Base-by-base conservation (phyloP, 1,284 basidiomycete genomes). In the Ustilago curta region DNA sequence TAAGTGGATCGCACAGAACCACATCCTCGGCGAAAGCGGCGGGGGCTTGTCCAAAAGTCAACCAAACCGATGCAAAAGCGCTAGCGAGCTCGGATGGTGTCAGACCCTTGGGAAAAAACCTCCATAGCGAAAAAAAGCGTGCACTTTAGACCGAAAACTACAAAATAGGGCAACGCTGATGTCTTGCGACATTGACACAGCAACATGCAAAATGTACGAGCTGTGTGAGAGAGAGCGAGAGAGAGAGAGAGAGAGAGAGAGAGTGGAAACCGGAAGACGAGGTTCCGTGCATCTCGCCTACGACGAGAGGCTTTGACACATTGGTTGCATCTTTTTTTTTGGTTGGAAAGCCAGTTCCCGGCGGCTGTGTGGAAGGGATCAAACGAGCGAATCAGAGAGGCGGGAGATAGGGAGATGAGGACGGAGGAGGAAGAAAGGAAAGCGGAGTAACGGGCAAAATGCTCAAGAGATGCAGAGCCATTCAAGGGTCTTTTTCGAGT, bases 211-310 rank as follows among this genome's bases (percentile, higher is more conserved):
- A n/a, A n/a, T n/a, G n/a, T n/a, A 37, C 11, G 21, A 52, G 21
- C 19, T 52, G 14, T n/a, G n/a, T n/a, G n/a, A n/a, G n/a, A n/a
- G n/a, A n/a, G n/a, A n/a, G n/a, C n/a, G n/a, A n/a, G n/a, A n/a
- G n/a, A n/a, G n/a, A n/a, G n/a, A n/a, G n/a, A n/a, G n/a, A n/a
- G n/a, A n/a, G n/a, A n/a, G n/a, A n/a, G n/a, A n/a, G n/a, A n/a
- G n/a, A n/a, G n/a, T n/a, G n/a, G n/a, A n/a, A n/a, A n/a, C n/a
- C 44, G 44, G 55, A 48, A 47, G 55, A 57, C 55, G 35, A 39
- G 35, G 37, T 19, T 47, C 55, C 47, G 44, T 35, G 18, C 40
- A 43, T 18, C 35, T 57, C 44, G 55, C 55, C 47, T 57, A 48
- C 8, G 14, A 48, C 16, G n/a, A 14, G 32, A 11, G 44, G n/a